Conservation (phyloP, 2,329 filamentous ascomycete genomes). For the Pseudogymnoascus destructans region DNA sequence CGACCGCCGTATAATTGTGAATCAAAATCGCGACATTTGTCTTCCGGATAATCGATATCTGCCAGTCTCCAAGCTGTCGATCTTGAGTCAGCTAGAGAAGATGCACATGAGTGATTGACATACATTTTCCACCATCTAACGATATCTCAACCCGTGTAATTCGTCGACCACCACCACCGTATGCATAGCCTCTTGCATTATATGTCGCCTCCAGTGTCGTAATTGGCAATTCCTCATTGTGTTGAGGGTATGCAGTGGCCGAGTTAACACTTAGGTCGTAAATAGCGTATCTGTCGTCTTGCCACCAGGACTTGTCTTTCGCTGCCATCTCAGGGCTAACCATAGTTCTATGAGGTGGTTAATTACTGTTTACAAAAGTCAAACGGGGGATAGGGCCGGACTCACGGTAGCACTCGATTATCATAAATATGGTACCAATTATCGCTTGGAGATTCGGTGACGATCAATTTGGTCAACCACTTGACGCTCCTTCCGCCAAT, state of each 20-base stretch:
- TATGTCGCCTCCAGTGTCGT: conserved; percentile 40
- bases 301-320: conserved; percentile 65
- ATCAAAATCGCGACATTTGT: conserved; percentile 59
- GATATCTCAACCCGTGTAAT: conserved; percentile 75
- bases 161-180: conserved; percentile 72
- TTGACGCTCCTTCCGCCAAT: conserved; percentile 90
- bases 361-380: background rate
- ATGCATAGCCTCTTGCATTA: conserved; percentile 67
- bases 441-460: conserved; percentile 68
- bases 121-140: conserved; percentile 60
- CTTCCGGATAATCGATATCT: conserved; percentile 70
- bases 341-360: conserved; percentile 41
- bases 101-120: background rate
- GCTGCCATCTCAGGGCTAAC: conserved; percentile 70
- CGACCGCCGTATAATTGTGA: conserved; percentile 60
- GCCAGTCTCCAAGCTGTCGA: conserved; percentile 53
- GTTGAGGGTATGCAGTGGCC: conserved; percentile 64
- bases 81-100: background rate
- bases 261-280: conserved; percentile 86
- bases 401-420: conserved; percentile 64
- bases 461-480: conserved; percentile 71
- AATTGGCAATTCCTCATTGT: conserved; percentile 54
- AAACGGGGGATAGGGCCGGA: background rate
- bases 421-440: conserved; percentile 97
- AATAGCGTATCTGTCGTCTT: conserved; percentile 80